phyloP scores from a whole-genome alignment of 371 early-diverging fungal species.

The Actinomortierella ambigua region DNA sequence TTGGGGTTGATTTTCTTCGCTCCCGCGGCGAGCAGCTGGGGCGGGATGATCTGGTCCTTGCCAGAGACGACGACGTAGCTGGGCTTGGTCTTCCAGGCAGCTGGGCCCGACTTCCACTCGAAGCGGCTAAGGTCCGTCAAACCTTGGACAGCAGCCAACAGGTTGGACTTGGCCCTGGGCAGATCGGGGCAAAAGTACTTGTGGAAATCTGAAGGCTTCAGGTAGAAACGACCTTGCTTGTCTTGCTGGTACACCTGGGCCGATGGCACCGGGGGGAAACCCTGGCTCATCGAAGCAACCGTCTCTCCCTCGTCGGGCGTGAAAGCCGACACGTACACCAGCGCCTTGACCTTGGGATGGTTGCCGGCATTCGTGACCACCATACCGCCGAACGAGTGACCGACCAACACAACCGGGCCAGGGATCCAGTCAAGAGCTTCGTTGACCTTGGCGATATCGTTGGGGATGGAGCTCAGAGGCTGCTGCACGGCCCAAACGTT shows the following conservation, averaged over 20 bases:
- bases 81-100: constrained; percentile 21
- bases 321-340: constrained; percentile 21
- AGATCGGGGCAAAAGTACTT: constrained; percentile 20
- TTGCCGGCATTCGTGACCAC: constrained; percentile 9
- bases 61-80: constrained; percentile 4
- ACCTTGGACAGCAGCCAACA: constrained; percentile 16
- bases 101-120: constrained; percentile 6
- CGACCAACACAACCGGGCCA: constrained; percentile 16
- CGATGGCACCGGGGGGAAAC: constrained; percentile 3
- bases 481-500: constrained; percentile 14
- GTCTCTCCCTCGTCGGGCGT: constrained; percentile 6
- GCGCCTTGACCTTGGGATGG: constrained; percentile 3
- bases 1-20: constrained; percentile 8
- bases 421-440: constrained; percentile 1
- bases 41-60: constrained; percentile 17
- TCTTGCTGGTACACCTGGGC: constrained; percentile 2
- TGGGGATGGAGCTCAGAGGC: constrained; percentile 11
- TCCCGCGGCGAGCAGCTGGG: neutral
- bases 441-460: constrained; percentile 18
- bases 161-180: neutral
- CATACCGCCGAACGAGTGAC: constrained; percentile 17
- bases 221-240: neutral
- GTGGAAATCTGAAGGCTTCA: constrained; percentile 3
- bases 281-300: constrained; percentile 1
- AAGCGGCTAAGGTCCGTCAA: constrained; percentile 11